Conservation (phyloP, 306 rosid genomes). For the Malus fusca region DNA sequence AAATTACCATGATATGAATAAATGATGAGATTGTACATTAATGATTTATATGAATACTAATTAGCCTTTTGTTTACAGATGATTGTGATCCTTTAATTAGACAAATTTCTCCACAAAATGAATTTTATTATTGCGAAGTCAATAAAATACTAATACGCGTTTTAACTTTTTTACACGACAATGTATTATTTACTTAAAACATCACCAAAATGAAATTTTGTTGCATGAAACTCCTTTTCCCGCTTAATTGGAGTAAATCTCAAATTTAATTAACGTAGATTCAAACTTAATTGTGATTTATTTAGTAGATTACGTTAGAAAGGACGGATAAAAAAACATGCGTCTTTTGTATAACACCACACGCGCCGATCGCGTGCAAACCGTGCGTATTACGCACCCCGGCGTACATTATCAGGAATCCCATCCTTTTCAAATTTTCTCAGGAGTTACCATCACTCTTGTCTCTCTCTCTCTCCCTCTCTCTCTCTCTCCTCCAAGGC, state of each 20-base stretch:
- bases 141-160: fast-evolving
- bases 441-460: slow-evolving; percentile 5
- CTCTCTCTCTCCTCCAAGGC: slow-evolving; percentile 14
- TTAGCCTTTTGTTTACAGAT: neutral
- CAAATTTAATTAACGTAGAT: too few relatives aligned
- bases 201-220: neutral
- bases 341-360: neutral
- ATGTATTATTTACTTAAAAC: neutral
- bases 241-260: too few relatives aligned
- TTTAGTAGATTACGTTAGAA: neutral
- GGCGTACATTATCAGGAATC: neutral
- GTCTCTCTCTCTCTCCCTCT: slow-evolving; percentile 21
- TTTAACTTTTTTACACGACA: too few relatives aligned
- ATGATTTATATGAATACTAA: too few relatives aligned
- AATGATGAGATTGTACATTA: neutral
- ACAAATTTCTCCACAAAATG: too few relatives aligned
- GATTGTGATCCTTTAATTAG: neutral
- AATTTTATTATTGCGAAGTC: too few relatives aligned
- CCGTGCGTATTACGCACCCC: slow-evolving; percentile 17
- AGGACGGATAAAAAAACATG: neutral
- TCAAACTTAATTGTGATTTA: neutral
- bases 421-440: slow-evolving; percentile 18
- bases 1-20: too few relatives aligned
- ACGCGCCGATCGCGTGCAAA: neutral
- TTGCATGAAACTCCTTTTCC: too few relatives aligned